Base-by-base conservation (phyloP, 805 yeast genomes). In the Ogataea salicorniae region DNA sequence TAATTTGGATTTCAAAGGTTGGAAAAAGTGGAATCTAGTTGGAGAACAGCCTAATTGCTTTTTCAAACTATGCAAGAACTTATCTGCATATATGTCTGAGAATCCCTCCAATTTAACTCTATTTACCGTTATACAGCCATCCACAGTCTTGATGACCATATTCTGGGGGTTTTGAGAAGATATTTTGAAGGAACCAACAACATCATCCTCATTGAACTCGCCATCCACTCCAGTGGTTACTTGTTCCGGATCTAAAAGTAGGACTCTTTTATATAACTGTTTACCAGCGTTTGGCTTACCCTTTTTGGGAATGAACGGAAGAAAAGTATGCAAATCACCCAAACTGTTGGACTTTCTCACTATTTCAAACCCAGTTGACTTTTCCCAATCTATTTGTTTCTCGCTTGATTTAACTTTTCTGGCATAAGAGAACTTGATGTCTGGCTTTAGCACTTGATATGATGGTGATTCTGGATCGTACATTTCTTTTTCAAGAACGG, bases 31-130 rank as follows among this genome's bases (percentile, higher is more conserved):
- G 16, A 39, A 39, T 15, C n/a, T 15, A n/a, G 15, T 26, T 14
- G 41, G 41, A 9, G 22, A 22, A n/a, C 23, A 23, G 1, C 81
- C 79, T 6, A 77, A 65, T 50, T 84, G 66, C 54, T 80, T 83
- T 11, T 55, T 56, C 22, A 81, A 54, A 18, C 72, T 60, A 4
- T 53, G 57, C 50, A 72, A 55, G 57, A 85, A 84, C 31, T 66
- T 67, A 0, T 46, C 34, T 0, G 81, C 74, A 0, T 58, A 52
- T 56, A 83, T 87, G 6, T 66, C 59, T 8, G 66, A 65, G 50
- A 71, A 77, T 18, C 80, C 81, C 61, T 84, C 87, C 42, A 82
- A 70, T 50, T 79, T 83, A 8, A 83, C 47, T 3, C 42, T 46
- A 0, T 58, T 60, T 0, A 68, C 70, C 0, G 62, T 39, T 1